Evolutionary conservation across 768 basidiomycete species (phyloP).

Genomic region (Mycena galopus): DNA sequence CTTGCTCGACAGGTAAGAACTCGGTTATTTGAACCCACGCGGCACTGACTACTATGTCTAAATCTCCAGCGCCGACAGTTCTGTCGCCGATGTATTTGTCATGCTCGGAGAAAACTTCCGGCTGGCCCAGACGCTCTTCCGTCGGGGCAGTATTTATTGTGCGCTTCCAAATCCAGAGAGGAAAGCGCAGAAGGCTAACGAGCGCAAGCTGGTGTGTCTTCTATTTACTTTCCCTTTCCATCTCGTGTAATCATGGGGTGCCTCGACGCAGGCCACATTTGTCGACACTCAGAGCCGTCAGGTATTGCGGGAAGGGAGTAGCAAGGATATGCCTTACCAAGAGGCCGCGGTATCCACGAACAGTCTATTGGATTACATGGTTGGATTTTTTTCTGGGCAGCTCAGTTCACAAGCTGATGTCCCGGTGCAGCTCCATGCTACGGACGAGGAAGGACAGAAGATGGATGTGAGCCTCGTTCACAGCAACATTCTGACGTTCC

Average conservation of each 20-base stretch:
- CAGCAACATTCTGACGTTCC: conserved; percentile 29
- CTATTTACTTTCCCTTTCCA: too few species aligned
- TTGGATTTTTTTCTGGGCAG: too few species aligned
- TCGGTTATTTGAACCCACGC: too few species aligned
- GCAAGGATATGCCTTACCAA: conserved; percentile 6
- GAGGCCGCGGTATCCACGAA: conserved; percentile 13
- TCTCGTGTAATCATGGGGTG: too few species aligned
- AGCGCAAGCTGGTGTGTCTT: neutral
- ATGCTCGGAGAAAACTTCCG: conserved; percentile 1
- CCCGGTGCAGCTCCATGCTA: conserved; percentile 17
- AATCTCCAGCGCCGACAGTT: conserved; percentile 14
- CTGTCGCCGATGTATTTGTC: conserved; percentile 11
- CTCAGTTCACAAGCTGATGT: neutral
- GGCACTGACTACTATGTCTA: too few species aligned
- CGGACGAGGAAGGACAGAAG: conserved; percentile 31
- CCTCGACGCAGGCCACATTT: too few species aligned
- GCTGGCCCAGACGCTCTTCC: conserved; percentile 24
- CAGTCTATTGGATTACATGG: conserved; percentile 34
- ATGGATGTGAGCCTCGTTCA: conserved; percentile 30
- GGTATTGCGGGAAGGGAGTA: too few species aligned
- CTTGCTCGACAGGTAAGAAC: conserved; percentile 25
- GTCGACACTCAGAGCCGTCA: too few species aligned
- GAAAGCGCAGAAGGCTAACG: too few species aligned
- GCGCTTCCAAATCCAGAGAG: conserved; percentile 34
- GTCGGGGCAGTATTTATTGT: conserved; percentile 30